Conservation (phyloP, 202 grass and related monocot genomes). For the Thinopyrum obtusiflorum region DNA sequence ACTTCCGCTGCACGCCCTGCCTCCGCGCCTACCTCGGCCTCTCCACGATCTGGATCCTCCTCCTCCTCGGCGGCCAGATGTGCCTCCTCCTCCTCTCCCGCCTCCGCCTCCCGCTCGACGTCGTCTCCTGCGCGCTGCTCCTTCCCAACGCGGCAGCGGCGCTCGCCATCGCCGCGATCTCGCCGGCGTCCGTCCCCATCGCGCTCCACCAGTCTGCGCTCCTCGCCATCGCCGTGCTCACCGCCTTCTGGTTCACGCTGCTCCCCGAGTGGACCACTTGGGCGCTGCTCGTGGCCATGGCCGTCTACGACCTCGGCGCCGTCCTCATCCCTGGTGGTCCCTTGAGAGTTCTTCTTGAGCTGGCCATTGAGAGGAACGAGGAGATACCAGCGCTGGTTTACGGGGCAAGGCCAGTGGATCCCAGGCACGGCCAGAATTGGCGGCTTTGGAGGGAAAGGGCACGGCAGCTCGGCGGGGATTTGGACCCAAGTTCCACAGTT, state of each 20-base stretch:
- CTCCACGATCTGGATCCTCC: slow-evolving; percentile 70
- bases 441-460: slow-evolving; percentile 65
- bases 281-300: slow-evolving; percentile 76
- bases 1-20: slow-evolving; percentile 82
- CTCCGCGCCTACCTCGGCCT: slow-evolving; percentile 79
- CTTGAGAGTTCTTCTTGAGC: slow-evolving; percentile 69
- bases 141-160: slow-evolving; percentile 64
- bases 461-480: slow-evolving; percentile 11
- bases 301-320: slow-evolving; percentile 90
- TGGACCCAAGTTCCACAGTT: slow-evolving; percentile 31
- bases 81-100: slow-evolving; percentile 56
- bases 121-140: slow-evolving; percentile 62
- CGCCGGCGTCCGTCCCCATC: slow-evolving; percentile 72
- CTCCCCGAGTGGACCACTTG: slow-evolving; percentile 95
- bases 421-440: slow-evolving; percentile 45
- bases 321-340: slow-evolving; percentile 86
- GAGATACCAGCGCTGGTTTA: slow-evolving; percentile 92
- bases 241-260: slow-evolving; percentile 91
- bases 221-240: slow-evolving; percentile 72
- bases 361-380: slow-evolving; percentile 86
- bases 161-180: slow-evolving; percentile 57
- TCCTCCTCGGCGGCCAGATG: slow-evolving; percentile 71
- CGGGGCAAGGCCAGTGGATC: slow-evolving; percentile 73
- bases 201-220: slow-evolving; percentile 76
- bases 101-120: slow-evolving; percentile 72